These are phyloP conservation scores for Backusella parvicylindrica DNA, from an alignment of 192 early-diverging fungal genomes.

Conservation along the genomic window DNA sequence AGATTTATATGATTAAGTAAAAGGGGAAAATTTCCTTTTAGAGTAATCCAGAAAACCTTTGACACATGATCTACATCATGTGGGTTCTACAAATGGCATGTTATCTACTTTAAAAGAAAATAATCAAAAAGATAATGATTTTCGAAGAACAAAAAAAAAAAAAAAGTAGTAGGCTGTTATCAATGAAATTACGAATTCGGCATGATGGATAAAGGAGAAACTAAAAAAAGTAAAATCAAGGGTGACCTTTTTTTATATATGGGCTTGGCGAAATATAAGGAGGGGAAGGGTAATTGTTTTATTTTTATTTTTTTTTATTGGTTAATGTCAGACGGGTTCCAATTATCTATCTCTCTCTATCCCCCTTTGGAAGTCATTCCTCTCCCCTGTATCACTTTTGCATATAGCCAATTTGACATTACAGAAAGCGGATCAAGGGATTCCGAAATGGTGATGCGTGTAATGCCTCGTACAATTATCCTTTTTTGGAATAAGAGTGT, in stretches of 20 bases:
- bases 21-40: slow-evolving; percentile 10
- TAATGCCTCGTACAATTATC: background rate
- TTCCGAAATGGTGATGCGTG: background rate
- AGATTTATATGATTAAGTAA: background rate
- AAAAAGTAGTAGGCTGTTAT: slow-evolving; percentile 1
- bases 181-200: background rate
- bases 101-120: background rate
- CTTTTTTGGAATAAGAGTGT: background rate
- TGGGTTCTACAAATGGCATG: background rate
- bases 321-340: background rate
- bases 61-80: slow-evolving; percentile 2
- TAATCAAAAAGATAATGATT: background rate
- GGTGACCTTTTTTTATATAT: background rate
- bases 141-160: background rate
- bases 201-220: background rate
- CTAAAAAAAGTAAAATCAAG: slow-evolving; percentile 9
- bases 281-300: background rate
- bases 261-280: background rate
- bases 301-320: background rate
- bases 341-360: background rate
- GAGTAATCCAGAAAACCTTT: background rate
- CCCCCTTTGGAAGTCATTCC: background rate
- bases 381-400: background rate
- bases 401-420: background rate
- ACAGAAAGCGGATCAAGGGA: background rate